phyloP scores from a whole-genome alignment of 1,284 basidiomycete species.

The Heliocybe sulcata region DNA sequence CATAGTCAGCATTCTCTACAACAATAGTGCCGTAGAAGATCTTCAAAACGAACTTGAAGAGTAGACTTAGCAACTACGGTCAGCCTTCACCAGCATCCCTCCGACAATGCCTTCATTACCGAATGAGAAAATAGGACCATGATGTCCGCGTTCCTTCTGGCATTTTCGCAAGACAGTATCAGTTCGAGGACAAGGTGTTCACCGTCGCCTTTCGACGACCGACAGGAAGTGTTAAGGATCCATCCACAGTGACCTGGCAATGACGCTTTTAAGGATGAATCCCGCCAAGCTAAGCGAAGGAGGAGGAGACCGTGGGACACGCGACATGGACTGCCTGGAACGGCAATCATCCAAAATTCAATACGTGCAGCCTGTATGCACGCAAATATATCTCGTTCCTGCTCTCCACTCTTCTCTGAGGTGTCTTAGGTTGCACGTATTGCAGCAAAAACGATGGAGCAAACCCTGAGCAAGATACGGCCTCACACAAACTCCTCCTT shows the following conservation, averaged over 20 bases:
- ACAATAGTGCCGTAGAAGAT: constrained; percentile 86
- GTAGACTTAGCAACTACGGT: constrained; percentile 33
- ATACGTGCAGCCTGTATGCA: not conserved
- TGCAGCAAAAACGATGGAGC: constrained; percentile 39
- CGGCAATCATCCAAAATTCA: too few relatives aligned
- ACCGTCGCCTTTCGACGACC: too few relatives aligned
- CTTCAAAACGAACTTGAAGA: constrained; percentile 75
- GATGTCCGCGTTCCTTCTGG: constrained; percentile 44
- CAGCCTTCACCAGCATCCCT: not conserved
- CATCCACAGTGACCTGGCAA: not conserved
- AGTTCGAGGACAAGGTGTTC: too few relatives aligned
- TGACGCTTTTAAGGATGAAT: not conserved
- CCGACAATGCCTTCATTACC: constrained; percentile 22
- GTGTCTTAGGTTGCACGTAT: too few relatives aligned
- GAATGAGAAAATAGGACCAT: constrained; percentile 63
- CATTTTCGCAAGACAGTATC: constrained; percentile 20
- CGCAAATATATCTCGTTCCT: too few relatives aligned
- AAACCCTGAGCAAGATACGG: constrained; percentile 79
- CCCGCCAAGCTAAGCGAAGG: not conserved
- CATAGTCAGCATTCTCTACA: constrained; percentile 68
- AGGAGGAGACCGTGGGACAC: too few relatives aligned
- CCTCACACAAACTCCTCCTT: constrained; percentile 80
- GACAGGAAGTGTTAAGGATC: not conserved
- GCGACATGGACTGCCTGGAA: too few relatives aligned
- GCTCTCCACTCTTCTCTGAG: too few relatives aligned